Evolutionary conservation across 352 stramenopile species (phyloP).

Genomic region (Blastocystis sp.): DNA sequence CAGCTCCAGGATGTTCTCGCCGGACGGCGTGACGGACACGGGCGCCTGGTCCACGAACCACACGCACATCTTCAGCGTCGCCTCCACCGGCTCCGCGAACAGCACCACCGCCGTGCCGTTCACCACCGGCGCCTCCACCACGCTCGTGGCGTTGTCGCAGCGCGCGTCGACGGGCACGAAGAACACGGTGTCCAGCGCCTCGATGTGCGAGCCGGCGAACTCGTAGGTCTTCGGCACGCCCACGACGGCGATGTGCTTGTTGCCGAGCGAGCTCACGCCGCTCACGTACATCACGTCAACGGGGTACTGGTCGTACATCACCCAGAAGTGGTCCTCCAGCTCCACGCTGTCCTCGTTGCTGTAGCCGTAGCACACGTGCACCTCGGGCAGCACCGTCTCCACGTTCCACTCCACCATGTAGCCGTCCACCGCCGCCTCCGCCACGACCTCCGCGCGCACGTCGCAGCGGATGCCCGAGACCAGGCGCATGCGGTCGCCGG

Average conservation of each 20-base stretch:
- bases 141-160: not conserved
- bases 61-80: constrained; percentile 58
- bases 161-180: not conserved
- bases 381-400: not conserved
- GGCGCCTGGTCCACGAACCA: constrained; percentile 5
- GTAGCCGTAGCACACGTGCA: constrained; percentile 63
- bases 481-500: constrained; percentile 52
- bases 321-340: constrained; percentile 24
- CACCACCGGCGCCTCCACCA: not conserved
- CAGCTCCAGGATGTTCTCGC: constrained; percentile 50
- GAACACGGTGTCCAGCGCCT: constrained; percentile 11
- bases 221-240: constrained; percentile 47
- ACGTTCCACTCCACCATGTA: constrained; percentile 27
- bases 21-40: constrained; percentile 19
- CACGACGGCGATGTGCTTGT: constrained; percentile 49
- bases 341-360: not conserved
- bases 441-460: constrained; percentile 20
- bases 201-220: constrained; percentile 18
- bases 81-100: constrained; percentile 24
- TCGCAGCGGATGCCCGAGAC: constrained; percentile 38
- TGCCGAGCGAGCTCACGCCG: constrained; percentile 18
- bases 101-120: constrained; percentile 16
- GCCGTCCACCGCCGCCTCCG: constrained; percentile 14
- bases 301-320: constrained; percentile 47
- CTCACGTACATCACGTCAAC: constrained; percentile 55